These are phyloP conservation scores for Colletotrichum gloeosporioides DNA, from an alignment of 2,329 filamentous ascomycete genomes.

Conservation along the genomic window DNA sequence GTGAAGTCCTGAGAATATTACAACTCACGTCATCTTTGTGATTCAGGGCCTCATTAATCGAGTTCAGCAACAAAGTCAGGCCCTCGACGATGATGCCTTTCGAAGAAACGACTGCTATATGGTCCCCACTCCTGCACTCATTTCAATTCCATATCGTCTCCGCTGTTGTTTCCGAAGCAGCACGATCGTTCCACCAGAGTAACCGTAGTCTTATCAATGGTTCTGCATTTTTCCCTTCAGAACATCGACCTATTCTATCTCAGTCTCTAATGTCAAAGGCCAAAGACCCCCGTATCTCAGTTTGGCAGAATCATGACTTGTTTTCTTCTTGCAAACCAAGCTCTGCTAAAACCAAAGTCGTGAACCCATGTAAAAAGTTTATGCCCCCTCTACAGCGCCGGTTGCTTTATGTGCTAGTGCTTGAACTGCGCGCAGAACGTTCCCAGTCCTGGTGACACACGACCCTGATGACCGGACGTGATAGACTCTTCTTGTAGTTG, in stretches of 20 bases:
- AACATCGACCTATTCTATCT: background rate
- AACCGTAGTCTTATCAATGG: background rate
- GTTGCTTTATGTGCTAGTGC: background rate
- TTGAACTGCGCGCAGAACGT: too few species aligned
- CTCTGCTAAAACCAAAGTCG: background rate
- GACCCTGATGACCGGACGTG: too few species aligned
- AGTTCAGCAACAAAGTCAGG: background rate
- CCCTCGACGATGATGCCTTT: background rate
- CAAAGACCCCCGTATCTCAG: background rate
- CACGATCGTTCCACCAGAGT: background rate
- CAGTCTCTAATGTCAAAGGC: background rate
- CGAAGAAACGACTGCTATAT: background rate
- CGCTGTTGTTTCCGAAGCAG: background rate
- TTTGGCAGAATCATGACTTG: background rate
- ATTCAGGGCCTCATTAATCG: background rate
- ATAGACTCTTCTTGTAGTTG: background rate
- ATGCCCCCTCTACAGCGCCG: background rate
- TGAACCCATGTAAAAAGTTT: background rate
- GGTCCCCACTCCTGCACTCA: background rate
- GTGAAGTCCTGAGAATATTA: background rate
- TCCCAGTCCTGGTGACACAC: fast-evolving
- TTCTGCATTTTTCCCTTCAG: background rate
- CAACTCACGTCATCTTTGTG: background rate
- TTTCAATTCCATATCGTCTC: background rate
- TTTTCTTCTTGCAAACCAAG: background rate